Percentiles rank a stretch among this genome's conserved stretches.
Evolutionary conservation across 1,284 basidiomycete species (phyloP).

Genomic region (Trametes pubescens): DNA sequence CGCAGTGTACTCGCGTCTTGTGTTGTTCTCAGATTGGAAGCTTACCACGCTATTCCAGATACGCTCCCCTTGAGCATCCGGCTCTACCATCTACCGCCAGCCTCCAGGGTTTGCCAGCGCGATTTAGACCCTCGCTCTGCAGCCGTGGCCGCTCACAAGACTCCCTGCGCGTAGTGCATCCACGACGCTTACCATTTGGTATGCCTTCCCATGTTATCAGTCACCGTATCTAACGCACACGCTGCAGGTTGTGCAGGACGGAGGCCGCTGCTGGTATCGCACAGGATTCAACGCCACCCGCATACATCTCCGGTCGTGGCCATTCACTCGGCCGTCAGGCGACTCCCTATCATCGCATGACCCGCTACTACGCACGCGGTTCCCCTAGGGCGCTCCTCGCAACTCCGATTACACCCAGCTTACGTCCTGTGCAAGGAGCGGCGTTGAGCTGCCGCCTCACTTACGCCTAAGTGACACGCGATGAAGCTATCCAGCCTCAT

Average conservation of each 20-base stretch:
- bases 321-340: not conserved
- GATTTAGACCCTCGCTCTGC: not conserved
- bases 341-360: not conserved
- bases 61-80: not conserved
- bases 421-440: not conserved
- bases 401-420: not conserved
- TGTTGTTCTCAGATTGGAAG: not conserved
- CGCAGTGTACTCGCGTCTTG: not conserved
- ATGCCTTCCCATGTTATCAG: not conserved
- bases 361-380: not conserved
- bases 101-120: not conserved
- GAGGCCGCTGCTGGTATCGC: not conserved
- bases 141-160: conserved; percentile 1
- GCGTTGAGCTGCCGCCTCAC: not conserved
- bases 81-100: not conserved
- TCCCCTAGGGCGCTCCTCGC: not conserved
- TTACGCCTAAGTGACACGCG: not conserved
- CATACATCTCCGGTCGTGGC: not conserved
- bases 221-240: not conserved
- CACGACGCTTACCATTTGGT: not conserved
- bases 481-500: not conserved
- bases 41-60: not conserved
- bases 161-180: not conserved
- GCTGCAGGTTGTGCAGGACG: not conserved
- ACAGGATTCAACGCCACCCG: not conserved